phyloP scores from a whole-genome alignment of 164 flowering plant species.

The Nymphaea thermarum region DNA sequence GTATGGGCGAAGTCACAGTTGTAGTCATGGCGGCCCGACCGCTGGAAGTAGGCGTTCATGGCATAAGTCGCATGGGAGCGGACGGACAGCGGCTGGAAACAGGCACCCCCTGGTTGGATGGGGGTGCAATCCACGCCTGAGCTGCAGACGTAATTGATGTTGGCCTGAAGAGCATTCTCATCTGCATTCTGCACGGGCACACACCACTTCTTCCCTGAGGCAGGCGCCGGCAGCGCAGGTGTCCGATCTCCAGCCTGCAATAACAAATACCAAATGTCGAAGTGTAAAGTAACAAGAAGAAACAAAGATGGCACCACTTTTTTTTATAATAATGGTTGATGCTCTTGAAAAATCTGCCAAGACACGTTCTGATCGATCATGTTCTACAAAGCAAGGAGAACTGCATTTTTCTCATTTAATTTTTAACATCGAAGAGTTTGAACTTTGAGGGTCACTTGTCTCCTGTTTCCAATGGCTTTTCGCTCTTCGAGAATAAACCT shows the following conservation, averaged over 20 bases:
- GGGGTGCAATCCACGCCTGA: slow-evolving; percentile 39
- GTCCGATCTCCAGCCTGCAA: neutral
- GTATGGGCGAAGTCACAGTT: slow-evolving; percentile 59
- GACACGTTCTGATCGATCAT: neutral
- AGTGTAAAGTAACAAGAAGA: neutral
- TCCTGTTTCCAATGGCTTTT: neutral
- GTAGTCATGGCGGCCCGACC: slow-evolving; percentile 37
- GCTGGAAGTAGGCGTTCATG: slow-evolving; percentile 73
- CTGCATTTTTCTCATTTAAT: neutral
- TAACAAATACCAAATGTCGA: neutral
- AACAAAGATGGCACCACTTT: neutral
- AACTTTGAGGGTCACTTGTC: too few species aligned
- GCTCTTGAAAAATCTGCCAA: neutral
- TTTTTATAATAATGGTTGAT: neutral
- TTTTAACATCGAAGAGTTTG: too few species aligned
- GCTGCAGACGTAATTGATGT: slow-evolving; percentile 35
- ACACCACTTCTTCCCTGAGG: neutral
- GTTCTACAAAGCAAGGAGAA: neutral
- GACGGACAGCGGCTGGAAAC: slow-evolving; percentile 51
- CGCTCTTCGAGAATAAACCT: too few species aligned
- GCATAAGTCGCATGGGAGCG: slow-evolving; percentile 62
- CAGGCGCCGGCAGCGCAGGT: neutral
- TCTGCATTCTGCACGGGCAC: neutral
- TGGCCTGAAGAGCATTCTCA: neutral
- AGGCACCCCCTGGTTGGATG: slow-evolving; percentile 62